phyloP scores from a whole-genome alignment of 108 stramenopile genomes.

The Nitzschia sp. region DNA sequence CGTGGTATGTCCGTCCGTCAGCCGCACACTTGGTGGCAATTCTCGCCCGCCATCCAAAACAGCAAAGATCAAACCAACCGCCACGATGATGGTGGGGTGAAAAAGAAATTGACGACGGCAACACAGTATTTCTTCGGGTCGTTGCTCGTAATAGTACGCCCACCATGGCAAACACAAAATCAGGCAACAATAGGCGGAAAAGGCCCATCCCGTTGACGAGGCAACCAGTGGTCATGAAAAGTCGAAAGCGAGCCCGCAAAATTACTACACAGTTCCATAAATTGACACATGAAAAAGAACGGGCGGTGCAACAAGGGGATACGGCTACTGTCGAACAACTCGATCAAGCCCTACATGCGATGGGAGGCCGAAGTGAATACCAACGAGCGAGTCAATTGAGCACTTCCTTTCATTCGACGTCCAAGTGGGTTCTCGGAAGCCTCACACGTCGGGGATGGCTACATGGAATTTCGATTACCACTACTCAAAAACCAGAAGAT shows the following conservation, averaged over 20 bases:
- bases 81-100: too few relatives aligned
- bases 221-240: conserved; percentile 37
- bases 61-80: too few relatives aligned
- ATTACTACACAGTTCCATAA: conserved; percentile 85
- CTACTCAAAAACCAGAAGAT: conserved; percentile 2
- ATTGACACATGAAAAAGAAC: conserved; percentile 61
- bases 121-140: too few relatives aligned
- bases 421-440: conserved; percentile 83
- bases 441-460: conserved; percentile 74
- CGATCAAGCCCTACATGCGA: conserved; percentile 57
- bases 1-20: too few relatives aligned
- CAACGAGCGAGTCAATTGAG: conserved; percentile 87
- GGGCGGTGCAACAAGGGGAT: conserved; percentile 43
- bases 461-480: conserved; percentile 46
- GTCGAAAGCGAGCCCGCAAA: conserved; percentile 75
- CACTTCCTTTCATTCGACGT: conserved; percentile 82
- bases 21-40: too few relatives aligned
- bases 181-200: background rate
- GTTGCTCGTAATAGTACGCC: too few relatives aligned
- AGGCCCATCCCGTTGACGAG: conserved; percentile 13
- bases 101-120: too few relatives aligned
- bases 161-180: background rate
- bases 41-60: too few relatives aligned
- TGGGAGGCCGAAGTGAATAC: conserved; percentile 50
- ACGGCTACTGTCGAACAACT: conserved; percentile 34